These are phyloP conservation scores for Solanum chacoense DNA, from an alignment of 305 asterid species.

Conservation along the genomic window DNA sequence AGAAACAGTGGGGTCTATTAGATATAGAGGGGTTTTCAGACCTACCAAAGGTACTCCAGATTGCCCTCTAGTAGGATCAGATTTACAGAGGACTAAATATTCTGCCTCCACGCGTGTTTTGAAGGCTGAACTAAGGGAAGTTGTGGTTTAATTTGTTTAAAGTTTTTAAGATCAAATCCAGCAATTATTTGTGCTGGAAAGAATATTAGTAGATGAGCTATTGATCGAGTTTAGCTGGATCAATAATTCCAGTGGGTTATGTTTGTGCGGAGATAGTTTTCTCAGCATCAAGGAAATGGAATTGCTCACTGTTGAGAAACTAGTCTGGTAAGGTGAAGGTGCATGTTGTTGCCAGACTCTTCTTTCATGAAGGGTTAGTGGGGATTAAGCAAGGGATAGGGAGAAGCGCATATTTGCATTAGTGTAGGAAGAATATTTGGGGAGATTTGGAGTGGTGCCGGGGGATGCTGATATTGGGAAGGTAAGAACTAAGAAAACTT, in stretches of 20 bases:
- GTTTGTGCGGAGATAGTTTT: background rate
- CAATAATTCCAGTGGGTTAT: background rate
- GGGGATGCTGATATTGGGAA: background rate
- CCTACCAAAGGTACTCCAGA: background rate
- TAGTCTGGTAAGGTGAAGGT: background rate
- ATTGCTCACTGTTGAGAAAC: background rate
- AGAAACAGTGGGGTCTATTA: background rate
- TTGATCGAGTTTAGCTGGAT: background rate
- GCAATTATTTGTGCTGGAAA: background rate
- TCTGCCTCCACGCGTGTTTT: background rate
- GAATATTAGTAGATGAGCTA: background rate
- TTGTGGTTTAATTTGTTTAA: background rate
- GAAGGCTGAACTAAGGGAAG: background rate
- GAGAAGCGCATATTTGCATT: background rate
- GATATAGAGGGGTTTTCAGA: background rate
- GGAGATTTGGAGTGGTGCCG: background rate
- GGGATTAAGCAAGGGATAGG: background rate
- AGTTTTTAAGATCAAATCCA: background rate
- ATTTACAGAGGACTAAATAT: background rate
- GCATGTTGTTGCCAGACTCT: background rate
- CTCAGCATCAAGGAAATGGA: background rate
- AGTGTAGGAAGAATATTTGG: background rate
- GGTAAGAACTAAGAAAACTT: background rate
- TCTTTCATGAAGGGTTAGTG: background rate
- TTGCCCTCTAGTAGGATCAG: background rate